Evolutionary conservation across 257 asterid genomes (phyloP), one percentile per base, ranked within the genome.

Genomic region (Nemophila menziesii): DNA sequence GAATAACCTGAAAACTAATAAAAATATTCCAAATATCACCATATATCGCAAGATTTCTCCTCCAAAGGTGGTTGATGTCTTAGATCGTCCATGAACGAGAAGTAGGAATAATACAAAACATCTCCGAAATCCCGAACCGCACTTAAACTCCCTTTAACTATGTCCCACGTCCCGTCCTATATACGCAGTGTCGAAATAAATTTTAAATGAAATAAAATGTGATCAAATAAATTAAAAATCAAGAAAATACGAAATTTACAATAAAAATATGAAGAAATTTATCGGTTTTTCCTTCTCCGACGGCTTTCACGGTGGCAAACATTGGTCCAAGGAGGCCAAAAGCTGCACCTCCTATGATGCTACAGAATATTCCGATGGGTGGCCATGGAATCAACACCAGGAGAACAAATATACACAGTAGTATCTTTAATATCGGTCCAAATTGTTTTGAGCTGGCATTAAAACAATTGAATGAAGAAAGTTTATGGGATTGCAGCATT

Each of bases 81-180:
- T 48, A 81, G 48, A 60, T 90, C 98, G 48, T 63, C 63, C 96
- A 84, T 76, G 43, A 85, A 51, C 0, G 96, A 84, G 53, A 78
- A 55, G 66, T 84, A 84, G 22, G 98, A 80, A 66, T 64, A 55
- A 51, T 51, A 84, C 58, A 66, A 72, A 29, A 85, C 79, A 72
- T 90, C 98, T 52, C 49, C 49, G 54, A 81, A 55, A 62, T 90
- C 98, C 59, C 94, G 70, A 46, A 90, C 66, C 37, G 81, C 57
- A 27, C 79, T 85, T 39, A 76, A 74, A 67, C 89, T 79, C 49
- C 82, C 76, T 55, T 76, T 22, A 43, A 81, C 56, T 15, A 80
- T 60, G 33, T 76, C 79, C 85, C 85, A 78, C 51, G 67, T 76
- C 66, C 98, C 98, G 60, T 90, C 98, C 98, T 84, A 73, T 68